Percentiles rank a stretch among this genome's conserved stretches.
Conservation (phyloP, 2,329 filamentous ascomycete genomes). For the Fusarium nelsonii region DNA sequence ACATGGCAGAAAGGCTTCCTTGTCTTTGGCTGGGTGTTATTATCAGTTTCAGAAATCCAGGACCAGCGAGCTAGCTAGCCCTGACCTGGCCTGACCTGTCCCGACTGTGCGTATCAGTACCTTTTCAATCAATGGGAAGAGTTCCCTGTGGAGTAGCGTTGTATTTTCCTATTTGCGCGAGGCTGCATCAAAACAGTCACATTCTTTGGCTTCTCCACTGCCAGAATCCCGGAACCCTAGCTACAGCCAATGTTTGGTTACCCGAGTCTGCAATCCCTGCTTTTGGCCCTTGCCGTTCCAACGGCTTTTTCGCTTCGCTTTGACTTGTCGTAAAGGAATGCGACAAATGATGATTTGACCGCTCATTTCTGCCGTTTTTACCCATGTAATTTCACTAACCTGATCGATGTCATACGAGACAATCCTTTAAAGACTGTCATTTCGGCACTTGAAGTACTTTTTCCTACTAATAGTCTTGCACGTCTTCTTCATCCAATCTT, state of each 20-base stretch:
- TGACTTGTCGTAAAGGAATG: constrained; percentile 3
- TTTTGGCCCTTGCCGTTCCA: background rate
- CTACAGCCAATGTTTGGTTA: constrained; percentile 2
- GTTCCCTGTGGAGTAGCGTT: constrained; percentile 17
- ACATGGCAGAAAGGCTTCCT: background rate
- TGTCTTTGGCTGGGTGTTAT: background rate
- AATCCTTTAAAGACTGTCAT: constrained; percentile 15
- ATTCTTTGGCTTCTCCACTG: background rate
- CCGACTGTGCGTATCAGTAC: no score
- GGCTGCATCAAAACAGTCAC: constrained; percentile 3
- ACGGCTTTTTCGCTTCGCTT: constrained; percentile 22
- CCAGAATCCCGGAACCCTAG: constrained; percentile 7
- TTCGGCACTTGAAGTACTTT: constrained; percentile 14
- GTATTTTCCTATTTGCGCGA: constrained; percentile 18
- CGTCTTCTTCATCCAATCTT: background rate
- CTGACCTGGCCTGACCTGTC: background rate
- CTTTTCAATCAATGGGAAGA: background rate
- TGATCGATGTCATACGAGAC: constrained; percentile 22
- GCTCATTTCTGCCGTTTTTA: constrained; percentile 32
- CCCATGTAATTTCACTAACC: constrained; percentile 31
- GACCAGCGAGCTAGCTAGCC: background rate
- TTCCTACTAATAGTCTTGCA: background rate
- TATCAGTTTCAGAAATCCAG: background rate
- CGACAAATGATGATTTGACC: constrained; percentile 23
- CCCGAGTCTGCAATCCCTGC: constrained; percentile 2